phyloP scores from a whole-genome alignment of 2,329 filamentous ascomycete species.

The Sporothrix sp. region DNA sequence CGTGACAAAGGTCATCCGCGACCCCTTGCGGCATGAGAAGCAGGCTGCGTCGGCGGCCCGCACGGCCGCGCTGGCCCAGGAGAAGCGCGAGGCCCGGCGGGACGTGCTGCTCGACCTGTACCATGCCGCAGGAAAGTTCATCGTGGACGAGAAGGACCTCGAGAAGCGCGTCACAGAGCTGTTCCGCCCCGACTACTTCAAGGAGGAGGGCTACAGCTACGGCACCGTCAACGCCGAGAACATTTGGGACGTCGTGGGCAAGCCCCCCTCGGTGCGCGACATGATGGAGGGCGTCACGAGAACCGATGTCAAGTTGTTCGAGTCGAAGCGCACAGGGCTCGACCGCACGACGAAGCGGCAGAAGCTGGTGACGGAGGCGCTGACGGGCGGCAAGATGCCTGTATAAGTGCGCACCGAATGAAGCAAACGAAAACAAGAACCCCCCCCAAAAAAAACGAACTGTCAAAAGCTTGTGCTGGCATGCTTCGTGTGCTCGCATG shows the following conservation, averaged over 20 bases:
- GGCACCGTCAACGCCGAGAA: constrained; percentile 30
- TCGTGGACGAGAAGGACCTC: constrained; percentile 71
- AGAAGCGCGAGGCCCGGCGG: constrained; percentile 50
- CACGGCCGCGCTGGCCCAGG: constrained; percentile 34
- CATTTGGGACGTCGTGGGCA: constrained; percentile 41
- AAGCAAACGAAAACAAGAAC: too few species aligned
- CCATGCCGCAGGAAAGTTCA: constrained; percentile 78
- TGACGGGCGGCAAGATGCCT: constrained; percentile 49
- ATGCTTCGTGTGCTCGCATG: too few species aligned
- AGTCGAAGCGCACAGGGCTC: constrained; percentile 29
- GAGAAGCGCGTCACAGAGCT: constrained; percentile 60
- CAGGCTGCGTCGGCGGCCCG: constrained; percentile 34
- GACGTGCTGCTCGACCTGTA: constrained; percentile 80
- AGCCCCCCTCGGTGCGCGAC: constrained; percentile 34
- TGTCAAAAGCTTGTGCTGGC: too few species aligned
- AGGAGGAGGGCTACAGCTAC: constrained; percentile 29
- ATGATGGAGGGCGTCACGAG: constrained; percentile 34
- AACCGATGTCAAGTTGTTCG: constrained; percentile 26
- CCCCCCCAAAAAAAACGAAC: too few species aligned
- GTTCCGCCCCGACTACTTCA: constrained; percentile 58
- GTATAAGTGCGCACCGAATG: not conserved
- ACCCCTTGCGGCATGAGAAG: constrained; percentile 52
- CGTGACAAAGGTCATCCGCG: constrained; percentile 43
- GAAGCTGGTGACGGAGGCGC: constrained; percentile 47
- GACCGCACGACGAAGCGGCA: constrained; percentile 40